Base-by-base conservation (phyloP, 2,329 filamentous ascomycete genomes). In the Cladosporium oxysporum region DNA sequence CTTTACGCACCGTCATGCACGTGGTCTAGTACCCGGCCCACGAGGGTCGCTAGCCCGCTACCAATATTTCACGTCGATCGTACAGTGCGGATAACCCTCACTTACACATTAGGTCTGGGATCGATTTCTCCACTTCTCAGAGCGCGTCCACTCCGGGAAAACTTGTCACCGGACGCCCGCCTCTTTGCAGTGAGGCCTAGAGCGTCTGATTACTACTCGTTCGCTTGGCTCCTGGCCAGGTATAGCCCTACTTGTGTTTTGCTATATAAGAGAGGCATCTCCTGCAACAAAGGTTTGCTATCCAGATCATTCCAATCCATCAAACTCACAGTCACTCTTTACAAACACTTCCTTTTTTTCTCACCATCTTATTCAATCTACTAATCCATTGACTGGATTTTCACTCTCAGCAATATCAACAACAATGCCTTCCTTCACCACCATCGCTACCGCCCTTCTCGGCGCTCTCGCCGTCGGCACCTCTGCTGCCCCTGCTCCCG, bases 391-490 rank as follows among this genome's bases (percentile, higher is more conserved):
- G 59, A 62, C 44, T 62, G 59, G 59, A 62, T 52, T 47, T 50
- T 52, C 29, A 35, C 37, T 28, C 5, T 29, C 23, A 59, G 47
- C 23, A 37, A 62, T n/a, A 62, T 35, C 18, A 57, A 18, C 50
- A 62, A 52, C 44, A 53, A 65, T 65, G 63, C 63, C 63, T 60
- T 65, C 63, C 57, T 60, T 65, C 44, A 60, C 10, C 31, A 44
- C 59, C 44, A 37, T 65, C 33, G 58, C 63, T 29, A 59, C 63
- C 21, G 63, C 55, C 57, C 47, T 65, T 28, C 55, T 65, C 63
- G 63, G 63, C 47, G 63, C 63, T n/a, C 57, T 65, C 57, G 63
- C 63, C 44, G 33, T 65, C 26, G 47, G 55, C 23, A 53, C 63
- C 33, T 65, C 63, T 55, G 63, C 63, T 37, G 41, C 58, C 11